Evolutionary conservation across 2,329 filamentous ascomycete species (phyloP), one percentile per base, ranked within the genome.

Genomic region (Talaromyces sp.): DNA sequence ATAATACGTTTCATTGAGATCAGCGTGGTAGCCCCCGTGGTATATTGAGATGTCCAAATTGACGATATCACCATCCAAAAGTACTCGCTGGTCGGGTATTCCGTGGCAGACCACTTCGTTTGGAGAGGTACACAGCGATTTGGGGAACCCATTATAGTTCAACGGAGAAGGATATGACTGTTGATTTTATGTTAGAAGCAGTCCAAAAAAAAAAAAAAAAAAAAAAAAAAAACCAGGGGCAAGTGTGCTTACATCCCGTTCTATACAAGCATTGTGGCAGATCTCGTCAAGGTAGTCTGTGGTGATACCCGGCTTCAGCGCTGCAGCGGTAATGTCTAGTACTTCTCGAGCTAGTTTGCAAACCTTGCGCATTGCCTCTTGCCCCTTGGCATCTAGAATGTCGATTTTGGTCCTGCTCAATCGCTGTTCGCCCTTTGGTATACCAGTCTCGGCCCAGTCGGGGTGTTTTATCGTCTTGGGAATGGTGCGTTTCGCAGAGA

Each of bases 101-200:
- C 93, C 93, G 80, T 97, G 93, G 80, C 93, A 97, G 73, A 97
- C 96, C 66, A 96, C 89, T 77, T 97, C 93, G 80, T 97, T 97
- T 27, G 88, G 79, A 6, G 92, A 96, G 5, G 92, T 96, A 77
- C 93, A 97, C 65, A 96, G 88, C 0, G 93, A 97, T 80, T 97
- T 97, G 67, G 93, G 93, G 77, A 96, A 97, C 75, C 91, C 82
- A 80, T 88, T 90, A 80, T 96, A 96, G 79, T 96, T 96, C 30
- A 96, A 80, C 0, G 92, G 91, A 1, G 92, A 96, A 1, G 92
- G 92, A 74, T 96, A 96, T n/a, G 91, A 88, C 92, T 96, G 63
- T 47, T 47, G 19, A 3, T 11, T 11, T 36, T 36, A 47, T 22
- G 42, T 47, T 25, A 47, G 11, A 19, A 47, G 15, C 9, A 8